Base-by-base conservation (phyloP, 176 grass and related monocot genomes). In the Eragrostis curvula region DNA sequence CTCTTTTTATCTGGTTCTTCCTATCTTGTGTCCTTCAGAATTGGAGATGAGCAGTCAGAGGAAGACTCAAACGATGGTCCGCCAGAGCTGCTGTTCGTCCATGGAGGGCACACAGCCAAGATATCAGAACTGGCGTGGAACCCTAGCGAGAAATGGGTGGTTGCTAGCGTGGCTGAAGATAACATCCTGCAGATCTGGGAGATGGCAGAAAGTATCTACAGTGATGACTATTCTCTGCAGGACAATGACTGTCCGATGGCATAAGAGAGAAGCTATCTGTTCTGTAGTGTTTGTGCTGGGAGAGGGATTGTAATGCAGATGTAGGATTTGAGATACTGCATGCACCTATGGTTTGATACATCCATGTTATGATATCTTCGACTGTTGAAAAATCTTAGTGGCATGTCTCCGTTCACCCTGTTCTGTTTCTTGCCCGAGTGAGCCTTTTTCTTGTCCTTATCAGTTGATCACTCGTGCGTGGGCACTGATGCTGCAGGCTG, bases 121-220 rank as follows among this genome's bases (percentile, higher is more conserved):
- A 98, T 98, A 48, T 93, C 93, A 6, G 96, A 98, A 8, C 80
- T 98, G 50, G 91, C 93, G 25, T 98, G 96, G 96, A 93, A 93
- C 73, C 93, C 90, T 17, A 83, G 70, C 10, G 67, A 88, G 72
- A 85, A 86, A 57, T 95, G 92, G 96, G 88, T 90, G 61, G 85
- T 96, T 53, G 90, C 90, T 41, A 98, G 96, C 59, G 96, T 98
- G 30, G 84, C 79, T 12, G 92, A 98, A 53, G 89, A 98, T 66
- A 98, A 96, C 61, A 82, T 84, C 71, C 70, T 98, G 45, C 96
- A 98, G 74, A 91, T 98, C 63, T 98, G 93, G 93, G 92, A 98
- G 83, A 77, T 98, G 82, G 93, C 90, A 23, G 90, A 98, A 68
- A 98, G 87, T 89, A 93, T 96, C 71, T 98, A 93, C 86, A 84